Evolutionary conservation across 2,329 filamentous ascomycete species (phyloP).

Genomic region (Pyricularia sp.): DNA sequence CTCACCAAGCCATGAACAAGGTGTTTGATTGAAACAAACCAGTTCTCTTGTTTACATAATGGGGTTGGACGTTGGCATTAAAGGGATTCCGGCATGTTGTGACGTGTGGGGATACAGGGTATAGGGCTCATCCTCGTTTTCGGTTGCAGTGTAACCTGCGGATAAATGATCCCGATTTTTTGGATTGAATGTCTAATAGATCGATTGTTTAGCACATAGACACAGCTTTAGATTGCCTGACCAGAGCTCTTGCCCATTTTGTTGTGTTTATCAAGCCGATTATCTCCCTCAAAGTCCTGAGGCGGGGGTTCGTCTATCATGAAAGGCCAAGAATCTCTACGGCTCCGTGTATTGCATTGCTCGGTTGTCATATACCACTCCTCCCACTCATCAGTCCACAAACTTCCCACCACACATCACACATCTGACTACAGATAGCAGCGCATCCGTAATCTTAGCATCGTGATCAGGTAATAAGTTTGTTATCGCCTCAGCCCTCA

Average conservation of each 20-base stretch:
- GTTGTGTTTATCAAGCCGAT: background rate
- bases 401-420: slow-evolving; percentile 23
- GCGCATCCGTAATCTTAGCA: slow-evolving; percentile 9
- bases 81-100: background rate
- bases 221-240: background rate
- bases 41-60: background rate
- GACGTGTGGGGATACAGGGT: background rate
- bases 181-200: background rate
- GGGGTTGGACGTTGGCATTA: background rate
- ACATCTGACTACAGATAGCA: slow-evolving; percentile 14
- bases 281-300: background rate
- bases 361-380: background rate
- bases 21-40: slow-evolving; percentile 37
- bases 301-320: background rate
- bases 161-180: background rate
- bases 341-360: background rate
- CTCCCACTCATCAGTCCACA: slow-evolving; percentile 13
- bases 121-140: background rate
- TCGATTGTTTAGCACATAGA: background rate
- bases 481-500: slow-evolving; percentile 29
- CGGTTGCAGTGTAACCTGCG: background rate
- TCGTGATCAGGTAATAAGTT: slow-evolving; percentile 13
- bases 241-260: background rate
- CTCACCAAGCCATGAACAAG: slow-evolving; percentile 72
- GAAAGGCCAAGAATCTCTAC: background rate